phyloP scores from a whole-genome alignment of 495 filamentous ascomycete genomes.

The Halenospora varia region DNA sequence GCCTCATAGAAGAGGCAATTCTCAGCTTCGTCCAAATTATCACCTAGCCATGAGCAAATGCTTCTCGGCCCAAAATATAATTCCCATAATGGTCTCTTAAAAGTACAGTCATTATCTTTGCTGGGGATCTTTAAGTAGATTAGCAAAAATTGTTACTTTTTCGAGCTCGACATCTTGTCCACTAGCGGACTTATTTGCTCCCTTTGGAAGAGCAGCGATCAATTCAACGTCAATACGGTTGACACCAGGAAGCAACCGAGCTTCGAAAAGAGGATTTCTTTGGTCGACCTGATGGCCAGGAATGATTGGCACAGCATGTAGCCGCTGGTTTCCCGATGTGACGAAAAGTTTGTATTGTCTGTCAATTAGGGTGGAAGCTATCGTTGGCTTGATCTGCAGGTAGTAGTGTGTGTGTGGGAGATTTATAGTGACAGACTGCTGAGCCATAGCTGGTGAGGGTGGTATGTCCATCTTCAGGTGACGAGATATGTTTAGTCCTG shows the following conservation, averaged over 20 bases:
- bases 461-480: conserved; percentile 54
- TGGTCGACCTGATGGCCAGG: conserved; percentile 41
- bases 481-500: conserved; percentile 49
- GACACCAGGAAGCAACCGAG: conserved; percentile 53
- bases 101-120: conserved; percentile 1
- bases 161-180: conserved; percentile 65
- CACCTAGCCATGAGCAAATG: background rate
- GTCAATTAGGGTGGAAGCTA: conserved; percentile 48
- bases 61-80: background rate
- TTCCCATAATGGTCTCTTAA: background rate
- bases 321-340: conserved; percentile 40
- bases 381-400: conserved; percentile 58
- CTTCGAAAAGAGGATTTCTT: conserved; percentile 53
- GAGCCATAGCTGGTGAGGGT: conserved; percentile 54
- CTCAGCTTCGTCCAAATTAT: background rate
- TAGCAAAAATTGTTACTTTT: conserved; percentile 58
- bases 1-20: background rate
- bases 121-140: conserved; percentile 33
- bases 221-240: conserved; percentile 64
- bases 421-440: conserved; percentile 65
- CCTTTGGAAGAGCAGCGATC: conserved; percentile 57
- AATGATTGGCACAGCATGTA: conserved; percentile 39
- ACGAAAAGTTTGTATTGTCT: conserved; percentile 65
- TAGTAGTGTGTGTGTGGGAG: conserved; percentile 59
- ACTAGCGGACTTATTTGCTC: conserved; percentile 44